Evolutionary conservation across 495 filamentous ascomycete species (phyloP).

Genomic region (Bombardia bombarda): DNA sequence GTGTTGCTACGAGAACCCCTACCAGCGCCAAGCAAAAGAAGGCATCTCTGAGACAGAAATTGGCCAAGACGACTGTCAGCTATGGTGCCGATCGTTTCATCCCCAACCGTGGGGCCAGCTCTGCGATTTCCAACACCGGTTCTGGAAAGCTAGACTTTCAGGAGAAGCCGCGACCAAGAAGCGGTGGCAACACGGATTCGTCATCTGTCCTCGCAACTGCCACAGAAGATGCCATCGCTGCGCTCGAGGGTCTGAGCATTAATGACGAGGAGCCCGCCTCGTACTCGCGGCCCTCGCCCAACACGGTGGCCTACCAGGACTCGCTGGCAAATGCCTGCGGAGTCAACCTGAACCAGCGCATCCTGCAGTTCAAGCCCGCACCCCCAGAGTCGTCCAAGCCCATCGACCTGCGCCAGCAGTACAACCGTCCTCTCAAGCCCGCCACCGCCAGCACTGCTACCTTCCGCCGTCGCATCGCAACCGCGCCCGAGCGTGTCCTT

Average conservation of each 20-base stretch:
- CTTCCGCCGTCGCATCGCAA: slow-evolving; percentile 82
- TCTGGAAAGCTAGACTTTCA: slow-evolving; percentile 65
- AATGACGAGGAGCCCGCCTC: slow-evolving; percentile 39
- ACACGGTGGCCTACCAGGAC: slow-evolving; percentile 84
- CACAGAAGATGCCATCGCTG: slow-evolving; percentile 69
- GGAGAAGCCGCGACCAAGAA: slow-evolving; percentile 55
- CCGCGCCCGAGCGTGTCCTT: slow-evolving; percentile 93
- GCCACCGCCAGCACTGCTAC: slow-evolving; percentile 66
- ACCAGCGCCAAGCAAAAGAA: slow-evolving; percentile 59
- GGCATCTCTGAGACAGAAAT: slow-evolving; percentile 52
- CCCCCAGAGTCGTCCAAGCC: slow-evolving; percentile 95
- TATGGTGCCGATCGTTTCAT: slow-evolving; percentile 95
- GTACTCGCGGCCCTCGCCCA: slow-evolving; percentile 77
- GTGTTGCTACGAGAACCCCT: slow-evolving; percentile 56
- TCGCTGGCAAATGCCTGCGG: slow-evolving; percentile 88
- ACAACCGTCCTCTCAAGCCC: slow-evolving; percentile 89
- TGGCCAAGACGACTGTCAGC: slow-evolving; percentile 71
- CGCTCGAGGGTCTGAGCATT: slow-evolving; percentile 70
- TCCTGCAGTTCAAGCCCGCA: slow-evolving; percentile 97
- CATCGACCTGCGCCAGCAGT: slow-evolving; percentile 92
- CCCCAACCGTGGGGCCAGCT: slow-evolving; percentile 82
- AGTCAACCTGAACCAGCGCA: slow-evolving; percentile 85
- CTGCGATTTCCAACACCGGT: slow-evolving; percentile 73
- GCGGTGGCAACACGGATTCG: slow-evolving; percentile 56
- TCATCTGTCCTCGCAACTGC: slow-evolving; percentile 54